A percentile compares a stretch with the other conserved stretches of the same genome.
Conservation (phyloP, 176 grass and related monocot species). For the Carex littledalei region DNA sequence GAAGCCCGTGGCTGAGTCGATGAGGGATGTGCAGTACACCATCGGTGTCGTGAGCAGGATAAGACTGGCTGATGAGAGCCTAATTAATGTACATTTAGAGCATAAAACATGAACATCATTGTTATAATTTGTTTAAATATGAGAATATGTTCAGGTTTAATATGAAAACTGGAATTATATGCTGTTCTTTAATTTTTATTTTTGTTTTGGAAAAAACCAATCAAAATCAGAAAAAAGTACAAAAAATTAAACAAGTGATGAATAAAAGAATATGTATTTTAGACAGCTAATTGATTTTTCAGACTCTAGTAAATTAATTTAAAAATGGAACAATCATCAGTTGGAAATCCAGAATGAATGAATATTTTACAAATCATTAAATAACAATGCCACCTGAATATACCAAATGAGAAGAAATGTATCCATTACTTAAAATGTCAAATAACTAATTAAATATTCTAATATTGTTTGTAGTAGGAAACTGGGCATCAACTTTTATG, state of each 20-base stretch:
- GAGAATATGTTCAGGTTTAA: not conserved
- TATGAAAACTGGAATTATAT: not conserved
- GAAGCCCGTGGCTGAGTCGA: slow-evolving; percentile 38
- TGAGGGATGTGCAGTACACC: slow-evolving; percentile 70
- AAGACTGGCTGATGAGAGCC: slow-evolving; percentile 65
- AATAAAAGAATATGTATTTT: not conserved
- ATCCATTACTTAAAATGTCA: not conserved
- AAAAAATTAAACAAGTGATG: not conserved
- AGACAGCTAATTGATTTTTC: not conserved
- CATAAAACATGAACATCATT: not conserved
- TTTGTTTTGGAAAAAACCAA: not conserved
- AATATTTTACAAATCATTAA: not conserved
- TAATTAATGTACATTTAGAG: not conserved
- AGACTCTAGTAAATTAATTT: not conserved
- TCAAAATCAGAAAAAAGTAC: not conserved
- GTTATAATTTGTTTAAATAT: not conserved
- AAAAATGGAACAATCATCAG: not conserved
- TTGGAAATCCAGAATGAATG: not conserved
- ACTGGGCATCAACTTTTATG: not conserved
- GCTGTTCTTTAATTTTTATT: not conserved
- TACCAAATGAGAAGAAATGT: not conserved
- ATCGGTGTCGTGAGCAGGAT: slow-evolving; percentile 78
- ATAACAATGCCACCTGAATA: not conserved
- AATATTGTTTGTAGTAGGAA: not conserved
- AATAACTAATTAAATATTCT: not conserved